phyloP scores from a whole-genome alignment of 2,329 filamentous ascomycete genomes.

The Trichoderma afroharzianum region DNA sequence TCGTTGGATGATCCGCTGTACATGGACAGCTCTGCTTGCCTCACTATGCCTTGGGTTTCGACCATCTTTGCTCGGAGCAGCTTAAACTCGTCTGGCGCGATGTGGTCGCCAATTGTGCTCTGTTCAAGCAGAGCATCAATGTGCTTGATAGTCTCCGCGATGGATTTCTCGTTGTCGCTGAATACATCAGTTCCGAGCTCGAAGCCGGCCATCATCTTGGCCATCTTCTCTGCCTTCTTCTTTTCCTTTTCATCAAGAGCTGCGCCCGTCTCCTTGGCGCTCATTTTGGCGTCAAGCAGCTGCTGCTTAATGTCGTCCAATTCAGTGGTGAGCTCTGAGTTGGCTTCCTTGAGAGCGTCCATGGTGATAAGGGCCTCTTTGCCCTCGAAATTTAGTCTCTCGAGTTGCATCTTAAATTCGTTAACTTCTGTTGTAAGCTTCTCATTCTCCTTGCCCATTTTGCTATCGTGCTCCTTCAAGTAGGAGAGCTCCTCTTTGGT shows the following conservation, averaged over 20 bases:
- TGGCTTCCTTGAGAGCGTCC: conserved; percentile 95
- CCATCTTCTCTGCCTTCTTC: conserved; percentile 99
- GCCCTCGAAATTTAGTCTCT: conserved; percentile 91
- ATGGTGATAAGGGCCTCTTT: conserved; percentile 97
- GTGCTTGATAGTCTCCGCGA: conserved; percentile 78
- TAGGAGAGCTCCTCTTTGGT: conserved; percentile 81
- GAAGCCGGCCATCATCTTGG: conserved; percentile 99
- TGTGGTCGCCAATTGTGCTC: conserved; percentile 70
- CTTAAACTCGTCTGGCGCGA: conserved; percentile 77
- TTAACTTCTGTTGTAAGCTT: conserved; percentile 81
- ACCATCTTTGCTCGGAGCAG: conserved; percentile 74
- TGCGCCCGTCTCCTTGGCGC: conserved; percentile 85
- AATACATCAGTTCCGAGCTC: conserved; percentile 91
- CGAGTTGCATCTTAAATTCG: conserved; percentile 92
- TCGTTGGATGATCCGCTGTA: conserved; percentile 65
- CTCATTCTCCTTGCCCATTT: conserved; percentile 86
- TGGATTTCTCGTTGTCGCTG: conserved; percentile 84
- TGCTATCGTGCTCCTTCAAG: conserved; percentile 80
- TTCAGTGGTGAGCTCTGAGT: conserved; percentile 85
- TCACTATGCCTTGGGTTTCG: conserved; percentile 86
- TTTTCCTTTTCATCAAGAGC: conserved; percentile 95
- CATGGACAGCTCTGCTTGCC: conserved; percentile 85
- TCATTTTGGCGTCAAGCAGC: conserved; percentile 93
- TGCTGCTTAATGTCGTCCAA: conserved; percentile 96
- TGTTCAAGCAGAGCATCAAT: conserved; percentile 76